Percentiles rank a stretch among this genome's conserved stretches.
These are phyloP conservation scores for Microsporum canis DNA, from an alignment of 2,329 filamentous ascomycete species.

Conservation along the genomic window DNA sequence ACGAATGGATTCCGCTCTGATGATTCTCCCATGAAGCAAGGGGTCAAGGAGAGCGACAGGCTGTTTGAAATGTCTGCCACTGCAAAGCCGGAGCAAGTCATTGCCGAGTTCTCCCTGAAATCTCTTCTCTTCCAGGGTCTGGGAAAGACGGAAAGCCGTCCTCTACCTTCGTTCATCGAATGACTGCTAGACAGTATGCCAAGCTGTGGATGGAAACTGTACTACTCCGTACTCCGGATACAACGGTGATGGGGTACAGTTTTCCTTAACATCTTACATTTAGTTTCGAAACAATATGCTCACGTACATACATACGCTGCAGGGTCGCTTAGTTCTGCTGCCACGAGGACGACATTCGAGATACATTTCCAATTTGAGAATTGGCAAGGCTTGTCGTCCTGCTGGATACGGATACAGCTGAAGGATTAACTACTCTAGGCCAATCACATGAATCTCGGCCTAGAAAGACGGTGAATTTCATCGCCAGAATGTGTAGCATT, in stretches of 20 bases:
- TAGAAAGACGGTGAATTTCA: neutral
- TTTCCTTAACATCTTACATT: neutral
- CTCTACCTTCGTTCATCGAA: slow-evolving; percentile 38
- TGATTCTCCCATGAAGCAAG: slow-evolving; percentile 49
- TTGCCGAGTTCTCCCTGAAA: slow-evolving; percentile 55
- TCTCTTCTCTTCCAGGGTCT: slow-evolving; percentile 50
- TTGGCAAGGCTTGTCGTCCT: neutral
- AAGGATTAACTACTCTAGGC: neutral
- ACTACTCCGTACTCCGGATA: slow-evolving; percentile 29
- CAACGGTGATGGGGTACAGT: slow-evolving; percentile 1
- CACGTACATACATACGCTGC: neutral
- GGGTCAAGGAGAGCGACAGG: slow-evolving; percentile 50
- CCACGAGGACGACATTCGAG: neutral
- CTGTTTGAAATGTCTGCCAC: slow-evolving; percentile 54
- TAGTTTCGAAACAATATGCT: neutral
- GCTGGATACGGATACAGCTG: neutral
- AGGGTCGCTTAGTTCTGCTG: slow-evolving; percentile 4
- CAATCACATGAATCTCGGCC: slow-evolving; percentile 3
- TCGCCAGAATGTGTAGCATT: neutral
- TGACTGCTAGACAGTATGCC: slow-evolving; percentile 45
- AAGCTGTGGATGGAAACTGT: slow-evolving; percentile 48
- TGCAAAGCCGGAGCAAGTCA: slow-evolving; percentile 45
- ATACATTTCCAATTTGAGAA: neutral
- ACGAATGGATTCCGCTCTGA: slow-evolving; percentile 55
- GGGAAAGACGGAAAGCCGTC: slow-evolving; percentile 32